Evolutionary conservation across 2,329 filamentous ascomycete species (phyloP).

Genomic region (Sclerotinia glacialis): DNA sequence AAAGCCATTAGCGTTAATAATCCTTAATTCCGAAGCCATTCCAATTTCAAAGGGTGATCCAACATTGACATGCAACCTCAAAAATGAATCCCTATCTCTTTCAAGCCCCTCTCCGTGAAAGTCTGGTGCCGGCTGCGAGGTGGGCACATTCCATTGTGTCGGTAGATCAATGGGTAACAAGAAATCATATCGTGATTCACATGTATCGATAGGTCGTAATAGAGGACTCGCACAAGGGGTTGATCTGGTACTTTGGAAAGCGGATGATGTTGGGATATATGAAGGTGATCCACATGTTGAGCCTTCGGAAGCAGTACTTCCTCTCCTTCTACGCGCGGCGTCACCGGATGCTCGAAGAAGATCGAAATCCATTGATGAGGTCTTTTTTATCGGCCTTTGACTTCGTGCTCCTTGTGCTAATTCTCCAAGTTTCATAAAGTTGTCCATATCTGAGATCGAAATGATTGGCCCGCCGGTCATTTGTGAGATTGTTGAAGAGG

Average conservation of each 20-base stretch:
- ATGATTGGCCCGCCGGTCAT: slow-evolving; percentile 19
- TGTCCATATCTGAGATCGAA: slow-evolving; percentile 21
- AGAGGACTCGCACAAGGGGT: slow-evolving; percentile 2
- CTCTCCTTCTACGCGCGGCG: slow-evolving; percentile 15
- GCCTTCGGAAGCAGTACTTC: slow-evolving; percentile 1
- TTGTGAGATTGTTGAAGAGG: not conserved
- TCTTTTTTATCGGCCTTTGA: slow-evolving; percentile 19
- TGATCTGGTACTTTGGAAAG: slow-evolving; percentile 1
- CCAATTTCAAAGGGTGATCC: slow-evolving; percentile 16
- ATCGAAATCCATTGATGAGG: slow-evolving; percentile 20
- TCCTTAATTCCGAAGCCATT: slow-evolving; percentile 8
- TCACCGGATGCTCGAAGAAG: slow-evolving; percentile 19
- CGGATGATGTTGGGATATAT: not conserved
- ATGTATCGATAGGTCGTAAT: not conserved
- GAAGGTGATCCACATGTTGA: not conserved
- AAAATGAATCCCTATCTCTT: not conserved
- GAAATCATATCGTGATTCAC: slow-evolving; percentile 4
- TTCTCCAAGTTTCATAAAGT: slow-evolving; percentile 19
- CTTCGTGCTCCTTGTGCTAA: slow-evolving; percentile 12
- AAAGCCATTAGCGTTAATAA: slow-evolving; percentile 5
- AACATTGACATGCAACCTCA: slow-evolving; percentile 1
- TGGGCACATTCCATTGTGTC: slow-evolving; percentile 1
- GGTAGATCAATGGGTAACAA: not conserved
- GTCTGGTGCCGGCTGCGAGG: not conserved
- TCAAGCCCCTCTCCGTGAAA: not conserved